Conservation (phyloP, 2,329 filamentous ascomycete genomes). For the Stemphylium lycopersici region DNA sequence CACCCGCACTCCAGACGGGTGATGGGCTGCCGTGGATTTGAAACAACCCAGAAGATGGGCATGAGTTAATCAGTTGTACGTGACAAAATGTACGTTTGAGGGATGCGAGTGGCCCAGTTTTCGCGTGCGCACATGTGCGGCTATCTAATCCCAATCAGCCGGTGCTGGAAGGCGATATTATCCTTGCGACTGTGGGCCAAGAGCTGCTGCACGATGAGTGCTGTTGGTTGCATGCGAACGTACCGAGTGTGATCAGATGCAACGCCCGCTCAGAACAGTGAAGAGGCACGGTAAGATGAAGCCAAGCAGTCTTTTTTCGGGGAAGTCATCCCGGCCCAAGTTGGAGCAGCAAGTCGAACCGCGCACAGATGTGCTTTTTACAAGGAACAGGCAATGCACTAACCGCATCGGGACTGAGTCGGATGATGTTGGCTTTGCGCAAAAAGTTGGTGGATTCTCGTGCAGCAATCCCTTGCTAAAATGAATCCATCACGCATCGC, state of each 20-base stretch:
- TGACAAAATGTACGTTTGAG: neutral
- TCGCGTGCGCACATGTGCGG: neutral
- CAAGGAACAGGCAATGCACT: slow-evolving; percentile 25
- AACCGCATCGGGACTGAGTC: slow-evolving; percentile 25
- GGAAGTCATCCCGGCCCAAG: slow-evolving; percentile 13
- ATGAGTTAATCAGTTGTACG: neutral
- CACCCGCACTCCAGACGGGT: slow-evolving; percentile 8
- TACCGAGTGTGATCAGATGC: slow-evolving; percentile 29
- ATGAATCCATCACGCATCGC: slow-evolving; percentile 30
- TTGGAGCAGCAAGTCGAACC: slow-evolving; percentile 21
- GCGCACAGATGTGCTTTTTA: slow-evolving; percentile 12
- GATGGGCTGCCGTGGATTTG: slow-evolving; percentile 1
- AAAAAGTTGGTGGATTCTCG: slow-evolving; percentile 23
- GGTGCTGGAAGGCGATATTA: slow-evolving; percentile 5
- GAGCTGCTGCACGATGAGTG: slow-evolving; percentile 13
- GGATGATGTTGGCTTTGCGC: slow-evolving; percentile 27
- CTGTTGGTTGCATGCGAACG: slow-evolving; percentile 19
- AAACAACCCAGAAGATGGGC: slow-evolving; percentile 9
- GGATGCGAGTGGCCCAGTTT: neutral
- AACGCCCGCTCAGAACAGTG: slow-evolving; percentile 12
- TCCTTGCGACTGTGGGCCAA: slow-evolving; percentile 10
- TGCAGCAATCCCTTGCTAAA: slow-evolving; percentile 25
- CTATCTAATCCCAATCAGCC: slow-evolving; percentile 3
- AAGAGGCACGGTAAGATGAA: slow-evolving; percentile 14
- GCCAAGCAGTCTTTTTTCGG: slow-evolving; percentile 22